Evolutionary conservation across 129 eudicot genomes (phyloP), one percentile per base, ranked within the genome.

Genomic region (Lonicera japonica): DNA sequence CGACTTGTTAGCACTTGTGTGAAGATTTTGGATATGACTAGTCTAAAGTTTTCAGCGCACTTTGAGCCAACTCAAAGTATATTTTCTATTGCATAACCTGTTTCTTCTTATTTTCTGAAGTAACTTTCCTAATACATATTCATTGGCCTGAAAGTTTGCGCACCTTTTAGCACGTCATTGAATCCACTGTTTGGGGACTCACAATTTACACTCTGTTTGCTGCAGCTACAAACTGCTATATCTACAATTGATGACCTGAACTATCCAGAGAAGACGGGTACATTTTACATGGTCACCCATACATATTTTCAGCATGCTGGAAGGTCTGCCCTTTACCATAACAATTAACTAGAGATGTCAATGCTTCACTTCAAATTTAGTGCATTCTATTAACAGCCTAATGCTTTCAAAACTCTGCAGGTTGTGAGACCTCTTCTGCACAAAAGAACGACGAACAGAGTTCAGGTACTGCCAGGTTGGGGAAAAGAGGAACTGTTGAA

Each of bases 221-320:
- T 78, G 76, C 92, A 92, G 99, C 77, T 92, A 25, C 61, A 82
- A 63, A 84, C 99, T 36, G 99, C 70, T 56, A 85, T 92, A 69
- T 84, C 99, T 64, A 74, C 86, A 53, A 88, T 92, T 38, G 99
- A 92, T 80, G 99, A 92, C 73, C 79, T 92, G 64, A 92, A 92
- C 78, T 92, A 92, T 70, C 99, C 99, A 15, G 99, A 92, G 89
- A 92, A 92, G 72, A 92, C 99, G 9, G 99, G 87, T 53, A 92
- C 95, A 20, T 92, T 87, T 77, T 92, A 72, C 75, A 82, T 92
- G 7, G 99, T 92, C 59, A 92, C 47, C 99, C 99, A 5, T 92
- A 92, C 67, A 84, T 88, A 73, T 92, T 92, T 75, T 92, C 99
- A 58, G 96, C 96, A 34, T 92, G 99, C 73, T 92, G 99, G 99